These are phyloP conservation scores for Usnea hakonensis DNA, from an alignment of 495 filamentous ascomycete species.

Conservation along the genomic window DNA sequence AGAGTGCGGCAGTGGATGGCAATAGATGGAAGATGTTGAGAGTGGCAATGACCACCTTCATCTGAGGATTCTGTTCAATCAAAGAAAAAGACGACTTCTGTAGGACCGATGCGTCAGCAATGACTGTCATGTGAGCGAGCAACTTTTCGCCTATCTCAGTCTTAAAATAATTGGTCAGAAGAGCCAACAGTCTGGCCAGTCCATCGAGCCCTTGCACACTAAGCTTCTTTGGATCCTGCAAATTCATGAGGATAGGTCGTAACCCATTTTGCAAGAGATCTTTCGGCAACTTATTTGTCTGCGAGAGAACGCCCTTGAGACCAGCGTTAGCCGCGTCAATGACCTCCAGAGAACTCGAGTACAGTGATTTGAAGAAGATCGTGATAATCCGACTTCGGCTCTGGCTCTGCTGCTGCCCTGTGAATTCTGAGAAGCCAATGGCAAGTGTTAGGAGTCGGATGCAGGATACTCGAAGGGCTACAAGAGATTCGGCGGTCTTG, in stretches of 20 bases:
- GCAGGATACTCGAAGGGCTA: conserved; percentile 87
- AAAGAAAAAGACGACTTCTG: conserved; percentile 90
- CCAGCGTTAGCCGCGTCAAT: conserved; percentile 91
- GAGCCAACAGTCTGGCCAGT: conserved; percentile 74
- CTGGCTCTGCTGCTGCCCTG: conserved; percentile 57
- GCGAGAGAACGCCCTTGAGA: conserved; percentile 71
- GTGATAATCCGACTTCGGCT: conserved; percentile 80
- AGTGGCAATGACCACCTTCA: conserved; percentile 88
- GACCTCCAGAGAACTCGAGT: conserved; percentile 81
- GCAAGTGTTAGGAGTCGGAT: conserved; percentile 88
- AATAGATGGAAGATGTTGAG: conserved; percentile 96
- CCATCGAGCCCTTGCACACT: conserved; percentile 88
- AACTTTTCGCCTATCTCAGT: conserved; percentile 90
- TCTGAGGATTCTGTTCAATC: conserved; percentile 80
- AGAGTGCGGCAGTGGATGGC: conserved; percentile 77
- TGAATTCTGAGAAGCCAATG: conserved; percentile 85
- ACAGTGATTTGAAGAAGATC: conserved; percentile 95
- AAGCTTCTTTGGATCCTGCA: conserved; percentile 87
- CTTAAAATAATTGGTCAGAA: conserved; percentile 98
- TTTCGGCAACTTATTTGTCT: conserved; percentile 88
- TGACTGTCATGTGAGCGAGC: conserved; percentile 83
- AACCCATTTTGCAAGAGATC: conserved; percentile 91
- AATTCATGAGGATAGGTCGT: conserved; percentile 86
- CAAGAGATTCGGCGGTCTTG: conserved; percentile 80
- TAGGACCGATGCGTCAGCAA: conserved; percentile 70